Evolutionary conservation across 805 yeast genomes (phyloP).

Genomic region (Scheffersomyces spartinae): DNA sequence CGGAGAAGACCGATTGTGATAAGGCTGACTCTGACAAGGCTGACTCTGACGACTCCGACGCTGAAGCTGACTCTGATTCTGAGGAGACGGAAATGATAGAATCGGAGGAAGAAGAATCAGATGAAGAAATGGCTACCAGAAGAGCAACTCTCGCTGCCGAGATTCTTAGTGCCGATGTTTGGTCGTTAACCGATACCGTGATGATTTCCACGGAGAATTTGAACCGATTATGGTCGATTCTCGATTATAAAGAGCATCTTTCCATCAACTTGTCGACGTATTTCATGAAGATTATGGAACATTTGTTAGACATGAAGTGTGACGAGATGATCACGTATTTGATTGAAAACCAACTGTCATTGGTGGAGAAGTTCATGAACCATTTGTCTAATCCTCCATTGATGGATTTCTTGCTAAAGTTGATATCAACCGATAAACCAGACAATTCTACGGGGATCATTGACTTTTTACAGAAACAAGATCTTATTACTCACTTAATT

Average conservation of each 20-base stretch:
- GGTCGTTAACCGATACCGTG: slow-evolving; percentile 87
- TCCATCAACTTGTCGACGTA: slow-evolving; percentile 73
- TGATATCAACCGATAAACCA: slow-evolving; percentile 35
- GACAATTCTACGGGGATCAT: slow-evolving; percentile 36
- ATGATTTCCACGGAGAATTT: slow-evolving; percentile 62
- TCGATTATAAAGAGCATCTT: slow-evolving; percentile 56
- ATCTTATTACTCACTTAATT: slow-evolving; percentile 23
- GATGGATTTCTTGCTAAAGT: slow-evolving; percentile 33
- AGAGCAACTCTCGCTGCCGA: slow-evolving; percentile 59
- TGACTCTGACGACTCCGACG: slow-evolving; percentile 2
- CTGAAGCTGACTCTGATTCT: no score
- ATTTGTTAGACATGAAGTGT: slow-evolving; percentile 35
- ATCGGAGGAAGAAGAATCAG: slow-evolving; percentile 16
- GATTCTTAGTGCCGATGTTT: slow-evolving; percentile 80
- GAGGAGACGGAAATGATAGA: no score
- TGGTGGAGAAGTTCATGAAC: slow-evolving; percentile 30
- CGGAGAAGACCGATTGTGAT: no score
- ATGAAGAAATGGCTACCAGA: slow-evolving; percentile 23
- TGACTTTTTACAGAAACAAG: slow-evolving; percentile 31
- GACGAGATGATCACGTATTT: slow-evolving; percentile 35
- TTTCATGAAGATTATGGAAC: slow-evolving; percentile 84
- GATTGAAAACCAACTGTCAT: slow-evolving; percentile 29
- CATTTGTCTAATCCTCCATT: slow-evolving; percentile 35
- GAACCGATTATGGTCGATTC: slow-evolving; percentile 65
- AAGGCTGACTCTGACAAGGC: no score